Conservation (phyloP, 2,329 filamentous ascomycete species). For the Tolypocladium tundrense region DNA sequence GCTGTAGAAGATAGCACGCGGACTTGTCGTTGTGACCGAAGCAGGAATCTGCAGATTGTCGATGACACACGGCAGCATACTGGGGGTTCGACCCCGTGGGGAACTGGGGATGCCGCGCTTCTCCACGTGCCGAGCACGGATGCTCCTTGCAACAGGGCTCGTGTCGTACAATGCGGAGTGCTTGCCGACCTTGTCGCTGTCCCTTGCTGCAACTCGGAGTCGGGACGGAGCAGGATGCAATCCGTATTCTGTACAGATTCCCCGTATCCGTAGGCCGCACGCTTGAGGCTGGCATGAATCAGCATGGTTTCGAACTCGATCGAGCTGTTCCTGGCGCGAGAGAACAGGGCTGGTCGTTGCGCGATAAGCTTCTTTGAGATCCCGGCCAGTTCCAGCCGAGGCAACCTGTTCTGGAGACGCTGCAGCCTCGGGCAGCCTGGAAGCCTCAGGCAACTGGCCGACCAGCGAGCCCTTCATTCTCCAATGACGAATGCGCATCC, state of each 20-base stretch:
- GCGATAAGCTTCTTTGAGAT: background rate
- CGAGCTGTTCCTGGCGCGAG: background rate
- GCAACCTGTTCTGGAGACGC: background rate
- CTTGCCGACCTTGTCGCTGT: background rate
- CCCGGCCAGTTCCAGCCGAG: background rate
- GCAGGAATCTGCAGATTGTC: background rate
- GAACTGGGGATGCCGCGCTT: background rate
- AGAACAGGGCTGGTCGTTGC: background rate
- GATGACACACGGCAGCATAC: constrained; percentile 1
- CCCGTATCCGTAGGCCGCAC: background rate
- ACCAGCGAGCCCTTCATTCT: background rate
- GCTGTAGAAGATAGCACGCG: background rate
- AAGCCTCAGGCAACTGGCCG: background rate
- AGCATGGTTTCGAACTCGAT: background rate
- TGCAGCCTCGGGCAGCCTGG: no score
- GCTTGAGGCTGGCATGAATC: background rate
- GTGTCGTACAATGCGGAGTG: background rate
- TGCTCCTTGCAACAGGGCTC: background rate
- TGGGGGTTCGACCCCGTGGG: constrained; percentile 7
- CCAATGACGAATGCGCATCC: background rate
- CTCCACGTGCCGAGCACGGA: constrained; percentile 5
- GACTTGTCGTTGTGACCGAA: background rate
- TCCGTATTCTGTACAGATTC: no score
- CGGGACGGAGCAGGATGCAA: background rate
- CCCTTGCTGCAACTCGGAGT: background rate